Conservation (phyloP, 176 grass and related monocot species). For the Raddia distichophylla region DNA sequence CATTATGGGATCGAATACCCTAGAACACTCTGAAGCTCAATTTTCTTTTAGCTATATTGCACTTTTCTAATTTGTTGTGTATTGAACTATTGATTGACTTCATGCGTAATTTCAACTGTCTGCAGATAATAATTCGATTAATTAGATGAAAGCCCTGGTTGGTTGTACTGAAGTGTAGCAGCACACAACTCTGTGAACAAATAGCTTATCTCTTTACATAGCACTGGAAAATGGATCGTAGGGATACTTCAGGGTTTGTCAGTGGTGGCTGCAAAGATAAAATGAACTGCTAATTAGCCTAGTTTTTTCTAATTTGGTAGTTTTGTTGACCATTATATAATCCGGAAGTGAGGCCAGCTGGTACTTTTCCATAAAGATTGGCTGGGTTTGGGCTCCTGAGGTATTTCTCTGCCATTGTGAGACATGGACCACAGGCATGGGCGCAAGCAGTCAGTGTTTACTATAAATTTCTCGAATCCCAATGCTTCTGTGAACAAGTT, state of each 20-base stretch:
- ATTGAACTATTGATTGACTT: conserved; percentile 7
- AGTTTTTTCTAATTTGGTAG: conserved; percentile 57
- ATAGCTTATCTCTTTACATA: conserved; percentile 11
- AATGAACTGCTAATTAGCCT: conserved; percentile 22
- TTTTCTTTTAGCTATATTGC: conserved; percentile 10
- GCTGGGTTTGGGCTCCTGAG: not conserved
- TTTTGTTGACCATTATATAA: conserved; percentile 44
- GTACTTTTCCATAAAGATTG: conserved; percentile 35
- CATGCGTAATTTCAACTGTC: conserved; percentile 14
- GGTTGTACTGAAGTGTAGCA: conserved; percentile 28
- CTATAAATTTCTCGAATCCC: conserved; percentile 59
- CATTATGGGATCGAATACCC: conserved; percentile 4
- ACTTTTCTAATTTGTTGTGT: not conserved
- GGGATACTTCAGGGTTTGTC: conserved; percentile 90
- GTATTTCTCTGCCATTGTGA: conserved; percentile 13
- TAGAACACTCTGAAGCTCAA: not conserved
- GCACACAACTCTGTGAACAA: conserved; percentile 10
- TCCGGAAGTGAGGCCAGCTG: conserved; percentile 41
- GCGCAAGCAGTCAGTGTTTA: conserved; percentile 28
- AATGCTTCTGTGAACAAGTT: conserved; percentile 30
- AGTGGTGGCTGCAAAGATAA: conserved; percentile 78
- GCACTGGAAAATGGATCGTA: conserved; percentile 69
- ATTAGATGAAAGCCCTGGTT: conserved; percentile 21
- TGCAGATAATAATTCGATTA: conserved; percentile 38
- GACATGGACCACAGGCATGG: conserved; percentile 47